Conservation (phyloP, 2,329 filamentous ascomycete genomes). For the Neopestalotiopsis sp. region DNA sequence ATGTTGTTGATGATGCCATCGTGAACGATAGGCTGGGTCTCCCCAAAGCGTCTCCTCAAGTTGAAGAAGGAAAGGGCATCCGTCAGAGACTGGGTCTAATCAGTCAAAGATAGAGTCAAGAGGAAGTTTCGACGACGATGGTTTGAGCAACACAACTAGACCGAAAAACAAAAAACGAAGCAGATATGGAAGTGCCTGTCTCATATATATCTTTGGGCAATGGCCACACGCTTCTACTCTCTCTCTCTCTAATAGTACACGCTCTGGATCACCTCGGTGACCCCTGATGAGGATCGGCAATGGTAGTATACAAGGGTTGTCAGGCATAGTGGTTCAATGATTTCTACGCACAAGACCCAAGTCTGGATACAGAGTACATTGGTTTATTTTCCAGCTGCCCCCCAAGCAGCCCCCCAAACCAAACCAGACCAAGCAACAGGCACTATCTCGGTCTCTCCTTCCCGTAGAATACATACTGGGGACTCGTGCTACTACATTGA, state of each 20-base stretch:
- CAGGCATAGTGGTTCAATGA: slow-evolving; percentile 7
- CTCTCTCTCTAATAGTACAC: neutral
- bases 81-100: neutral
- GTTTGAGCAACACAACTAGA: neutral
- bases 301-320: neutral
- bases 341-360: neutral
- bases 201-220: neutral
- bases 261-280: neutral
- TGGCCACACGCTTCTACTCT: neutral
- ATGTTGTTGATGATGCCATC: neutral
- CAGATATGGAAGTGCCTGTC: neutral
- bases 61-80: slow-evolving; percentile 1
- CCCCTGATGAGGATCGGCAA: slow-evolving; percentile 9
- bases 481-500: neutral
- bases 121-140: neutral
- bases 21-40: slow-evolving; percentile 9
- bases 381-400: neutral
- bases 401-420: neutral
- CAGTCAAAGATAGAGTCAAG: neutral
- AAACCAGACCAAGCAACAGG: neutral
- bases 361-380: neutral
- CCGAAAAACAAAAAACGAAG: neutral
- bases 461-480: neutral
- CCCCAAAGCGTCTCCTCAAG: slow-evolving; percentile 11
- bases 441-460: slow-evolving; percentile 15